Percentiles rank a stretch among this genome's conserved stretches.
Evolutionary conservation across 179 eudicot species (phyloP).

Genomic region (Vitellaria paradoxa): DNA sequence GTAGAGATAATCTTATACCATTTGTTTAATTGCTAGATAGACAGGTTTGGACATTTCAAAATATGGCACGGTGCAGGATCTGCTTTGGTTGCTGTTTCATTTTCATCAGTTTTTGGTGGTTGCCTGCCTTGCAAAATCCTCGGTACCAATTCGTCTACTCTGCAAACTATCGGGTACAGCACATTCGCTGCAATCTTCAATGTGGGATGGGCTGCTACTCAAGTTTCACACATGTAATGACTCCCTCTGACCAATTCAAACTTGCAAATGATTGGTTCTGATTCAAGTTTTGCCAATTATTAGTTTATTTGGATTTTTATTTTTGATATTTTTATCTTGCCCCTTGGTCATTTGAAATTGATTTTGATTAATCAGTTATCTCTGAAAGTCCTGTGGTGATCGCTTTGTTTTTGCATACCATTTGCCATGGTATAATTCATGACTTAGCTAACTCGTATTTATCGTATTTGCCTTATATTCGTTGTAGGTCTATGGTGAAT

Average conservation of each 20-base stretch:
- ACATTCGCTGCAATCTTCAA: slow-evolving; percentile 85
- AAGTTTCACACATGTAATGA: slow-evolving; percentile 94
- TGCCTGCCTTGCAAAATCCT: slow-evolving; percentile 80
- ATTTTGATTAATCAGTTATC: neutral
- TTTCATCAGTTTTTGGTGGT: slow-evolving; percentile 96
- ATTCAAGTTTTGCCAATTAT: neutral
- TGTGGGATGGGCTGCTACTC: slow-evolving; percentile 97
- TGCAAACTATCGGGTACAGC: slow-evolving; percentile 85
- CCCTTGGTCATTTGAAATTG: no score
- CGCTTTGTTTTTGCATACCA: neutral
- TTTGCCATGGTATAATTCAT: neutral
- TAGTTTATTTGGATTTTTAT: no score
- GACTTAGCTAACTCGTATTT: neutral
- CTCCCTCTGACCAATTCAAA: slow-evolving; percentile 14
- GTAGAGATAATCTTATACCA: neutral
- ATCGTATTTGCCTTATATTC: neutral
- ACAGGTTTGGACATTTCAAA: slow-evolving; percentile 91
- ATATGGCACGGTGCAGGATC: slow-evolving; percentile 96
- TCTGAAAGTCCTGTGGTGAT: neutral
- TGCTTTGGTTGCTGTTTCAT: slow-evolving; percentile 78
- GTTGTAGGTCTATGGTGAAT: slow-evolving; percentile 92
- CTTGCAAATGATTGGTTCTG: neutral
- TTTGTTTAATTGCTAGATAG: slow-evolving; percentile 58
- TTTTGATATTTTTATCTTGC: no score
- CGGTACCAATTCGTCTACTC: slow-evolving; percentile 55